Evolutionary conservation across 306 rosid genomes (phyloP), one percentile per base, ranked within the genome.

Genomic region (Castanea sativa): DNA sequence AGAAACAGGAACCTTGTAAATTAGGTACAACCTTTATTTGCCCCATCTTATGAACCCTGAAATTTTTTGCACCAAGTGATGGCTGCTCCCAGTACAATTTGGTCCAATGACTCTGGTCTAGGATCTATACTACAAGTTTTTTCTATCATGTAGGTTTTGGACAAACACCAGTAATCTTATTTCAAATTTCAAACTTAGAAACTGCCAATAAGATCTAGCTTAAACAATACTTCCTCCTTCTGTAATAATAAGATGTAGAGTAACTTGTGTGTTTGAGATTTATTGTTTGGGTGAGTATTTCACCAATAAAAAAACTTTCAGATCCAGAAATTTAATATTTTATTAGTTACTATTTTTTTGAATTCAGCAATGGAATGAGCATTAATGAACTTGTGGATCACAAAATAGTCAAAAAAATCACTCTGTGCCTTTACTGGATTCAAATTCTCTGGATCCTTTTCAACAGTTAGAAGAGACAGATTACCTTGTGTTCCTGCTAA

Each of bases 51-150:
- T 30, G 49, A 11, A 65, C 25, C 21, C 18, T 16, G 45, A 65
- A 65, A 6, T 18, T 65, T 65, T 65, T 9, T 65, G 32, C 45
- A 65, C 20, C 49, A 65, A 65, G 14, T 65, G 71, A 32, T 65
- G 71, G 71, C 19, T 30, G 71, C 71, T 65, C 21, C 33, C 32
- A 12, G 19, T 12, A 60, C 35, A 12, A 10, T 60, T 60, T 60
- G 19, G 49, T 2, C 45, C 8, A 41, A 41, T 41, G 45, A 41
- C 45, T 32, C 13, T 6, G 5, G 33, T 30, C 71, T 64, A 32
- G 71, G 12, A 65, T 65, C 23, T 32, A 65, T 43, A 65, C 79
- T 20, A 55, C 64, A 65, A 73, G 64, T 82, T 73, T 56, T 32
- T 56, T 65, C 69, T 14, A 11, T 72, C 43, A 49, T 38, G 55